Base-by-base conservation (phyloP, 305 asterid species). In the Vinca major region DNA sequence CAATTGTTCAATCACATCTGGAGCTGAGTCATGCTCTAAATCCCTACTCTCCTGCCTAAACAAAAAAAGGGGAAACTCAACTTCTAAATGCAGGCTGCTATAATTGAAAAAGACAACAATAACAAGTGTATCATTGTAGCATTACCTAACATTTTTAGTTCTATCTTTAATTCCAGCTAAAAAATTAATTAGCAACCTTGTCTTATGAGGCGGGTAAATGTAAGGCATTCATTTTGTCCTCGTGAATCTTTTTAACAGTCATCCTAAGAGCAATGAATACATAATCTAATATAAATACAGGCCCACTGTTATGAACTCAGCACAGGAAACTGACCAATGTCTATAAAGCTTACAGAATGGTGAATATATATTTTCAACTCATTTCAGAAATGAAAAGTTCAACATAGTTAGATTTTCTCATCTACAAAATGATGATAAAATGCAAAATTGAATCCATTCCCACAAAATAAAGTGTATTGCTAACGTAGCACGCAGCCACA, bases 31-130 rank as follows among this genome's bases (percentile, higher is more conserved):
- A 43, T 80, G 78, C 66, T 89, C 95, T 65, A 85, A 73, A 79
- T 86, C 92, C 75, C 80, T 82, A 70, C 78, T 90, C 68, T 89
- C 97, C 87, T 88, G 95, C 84, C 97, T 91, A 79, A 70, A 69
- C 68, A 70, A 78, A 71, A 80, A 66, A 37, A 26, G 63, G 47
- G 54, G 19, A 20, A 44, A 70, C 58, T 67, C 50, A 56, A 70
- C 60, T 36, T 49, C 62, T 14, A 57, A 69, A 79, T 54, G 67
- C 10, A 71, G 69, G 74, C 67, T 69, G 73, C 39, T 33, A 72
- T 17, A 69, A 56, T 44, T 4, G 69, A 53, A 61, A 26, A 51
- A 63, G 55, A 69, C 51, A 10, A 20, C 14, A 37, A 69, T 0
- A 11, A 61, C 7, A 7, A 13, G 40, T 53, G 4, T 55, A 48